These are phyloP conservation scores for Neofusicoccum laricinum DNA, from an alignment of 2,329 filamentous ascomycete genomes.

Conservation along the genomic window DNA sequence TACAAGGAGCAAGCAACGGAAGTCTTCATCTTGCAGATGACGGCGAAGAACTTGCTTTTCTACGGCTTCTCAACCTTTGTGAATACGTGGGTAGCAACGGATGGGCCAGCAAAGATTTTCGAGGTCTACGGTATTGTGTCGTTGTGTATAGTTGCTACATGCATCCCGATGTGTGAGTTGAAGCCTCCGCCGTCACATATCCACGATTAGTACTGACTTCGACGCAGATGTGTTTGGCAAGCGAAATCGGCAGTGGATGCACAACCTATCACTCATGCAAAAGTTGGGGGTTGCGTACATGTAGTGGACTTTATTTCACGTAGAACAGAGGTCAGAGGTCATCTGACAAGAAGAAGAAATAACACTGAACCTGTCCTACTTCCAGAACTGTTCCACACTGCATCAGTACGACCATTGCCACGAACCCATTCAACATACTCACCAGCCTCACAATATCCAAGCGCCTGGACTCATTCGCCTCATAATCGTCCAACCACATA, in stretches of 20 bases:
- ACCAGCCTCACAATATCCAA: too few species aligned
- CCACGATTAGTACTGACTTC: not conserved
- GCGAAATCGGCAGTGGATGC: constrained; percentile 21
- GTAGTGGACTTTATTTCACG: not conserved
- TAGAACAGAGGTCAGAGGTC: too few species aligned
- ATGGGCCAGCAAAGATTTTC: constrained; percentile 28
- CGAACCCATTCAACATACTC: too few species aligned
- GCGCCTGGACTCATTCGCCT: too few species aligned
- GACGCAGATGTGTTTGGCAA: constrained; percentile 23
- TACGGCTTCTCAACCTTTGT: constrained; percentile 34
- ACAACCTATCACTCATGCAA: constrained; percentile 13
- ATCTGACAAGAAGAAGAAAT: too few species aligned
- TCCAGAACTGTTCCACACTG: too few species aligned
- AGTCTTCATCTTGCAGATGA: constrained; percentile 36
- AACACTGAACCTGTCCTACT: too few species aligned
- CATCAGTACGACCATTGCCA: too few species aligned
- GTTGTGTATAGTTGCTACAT: constrained; percentile 28
- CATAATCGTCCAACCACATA: too few species aligned
- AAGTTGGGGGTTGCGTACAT: not conserved
- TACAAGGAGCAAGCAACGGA: constrained; percentile 29
- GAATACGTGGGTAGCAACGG: constrained; percentile 27
- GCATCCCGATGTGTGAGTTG: constrained; percentile 34
- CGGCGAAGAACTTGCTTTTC: constrained; percentile 35
- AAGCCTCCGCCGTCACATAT: not conserved
- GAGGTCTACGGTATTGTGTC: constrained; percentile 30